phyloP scores from a whole-genome alignment of 768 basidiomycete species.

The Termitomyces sp. region DNA sequence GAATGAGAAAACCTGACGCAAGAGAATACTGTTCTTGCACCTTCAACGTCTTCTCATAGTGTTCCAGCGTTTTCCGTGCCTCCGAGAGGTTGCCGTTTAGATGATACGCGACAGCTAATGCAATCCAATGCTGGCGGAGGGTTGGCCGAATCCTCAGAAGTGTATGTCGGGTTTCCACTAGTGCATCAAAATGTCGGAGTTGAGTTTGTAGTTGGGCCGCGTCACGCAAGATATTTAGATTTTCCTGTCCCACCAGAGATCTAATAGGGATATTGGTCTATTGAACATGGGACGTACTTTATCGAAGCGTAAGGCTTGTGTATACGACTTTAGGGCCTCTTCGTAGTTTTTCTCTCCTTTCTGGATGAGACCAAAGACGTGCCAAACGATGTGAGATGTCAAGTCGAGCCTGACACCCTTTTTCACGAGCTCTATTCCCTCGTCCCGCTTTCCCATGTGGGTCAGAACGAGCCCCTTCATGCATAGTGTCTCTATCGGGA shows the following conservation, averaged over 20 bases:
- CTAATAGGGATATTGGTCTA: conserved; percentile 4
- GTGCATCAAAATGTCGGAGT: conserved; percentile 70
- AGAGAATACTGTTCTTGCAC: conserved; percentile 31
- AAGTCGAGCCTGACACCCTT: conserved; percentile 79
- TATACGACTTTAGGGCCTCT: conserved; percentile 91
- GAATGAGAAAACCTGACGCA: neutral
- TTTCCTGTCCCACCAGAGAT: conserved; percentile 56
- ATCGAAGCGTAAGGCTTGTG: conserved; percentile 84
- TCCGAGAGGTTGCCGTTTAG: conserved; percentile 71
- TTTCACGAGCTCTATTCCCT: conserved; percentile 81
- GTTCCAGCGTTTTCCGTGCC: conserved; percentile 68
- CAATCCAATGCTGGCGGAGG: conserved; percentile 86
- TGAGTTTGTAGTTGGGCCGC: conserved; percentile 88
- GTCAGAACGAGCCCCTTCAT: conserved; percentile 92
- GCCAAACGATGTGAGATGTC: conserved; percentile 95
- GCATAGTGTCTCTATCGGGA: conserved; percentile 76
- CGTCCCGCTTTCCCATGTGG: conserved; percentile 74
- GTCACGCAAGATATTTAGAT: conserved; percentile 90
- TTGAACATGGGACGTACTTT: conserved; percentile 48
- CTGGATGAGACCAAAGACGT: conserved; percentile 93
- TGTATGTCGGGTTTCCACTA: conserved; percentile 79
- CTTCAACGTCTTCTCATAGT: conserved; percentile 70
- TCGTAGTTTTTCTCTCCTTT: conserved; percentile 94
- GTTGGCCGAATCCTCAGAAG: conserved; percentile 80
- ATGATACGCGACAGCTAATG: conserved; percentile 83